These are phyloP conservation scores for Fusarium xyrophilum DNA, from an alignment of 2,329 filamentous ascomycete genomes.

Conservation along the genomic window DNA sequence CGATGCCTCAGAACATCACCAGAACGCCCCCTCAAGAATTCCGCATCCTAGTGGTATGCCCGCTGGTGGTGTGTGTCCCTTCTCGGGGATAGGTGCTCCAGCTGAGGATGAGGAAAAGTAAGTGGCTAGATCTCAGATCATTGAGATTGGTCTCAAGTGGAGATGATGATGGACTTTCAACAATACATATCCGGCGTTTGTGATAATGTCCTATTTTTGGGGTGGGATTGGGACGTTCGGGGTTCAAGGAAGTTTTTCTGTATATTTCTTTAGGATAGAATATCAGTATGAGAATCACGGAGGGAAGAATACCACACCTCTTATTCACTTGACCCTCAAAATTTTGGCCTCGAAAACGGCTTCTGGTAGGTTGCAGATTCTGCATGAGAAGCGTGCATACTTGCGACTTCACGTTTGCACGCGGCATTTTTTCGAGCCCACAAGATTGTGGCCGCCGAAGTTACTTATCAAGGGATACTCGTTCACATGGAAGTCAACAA, in stretches of 20 bases:
- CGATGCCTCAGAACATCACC: constrained; percentile 30
- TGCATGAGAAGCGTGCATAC: neutral
- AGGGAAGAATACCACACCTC: constrained; percentile 7
- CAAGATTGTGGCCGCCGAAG: neutral
- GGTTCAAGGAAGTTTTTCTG: constrained; percentile 15
- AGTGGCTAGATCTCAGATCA: neutral
- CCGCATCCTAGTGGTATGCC: constrained; percentile 27
- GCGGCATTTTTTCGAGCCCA: neutral
- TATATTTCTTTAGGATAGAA: neutral
- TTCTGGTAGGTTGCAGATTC: neutral
- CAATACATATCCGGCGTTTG: constrained; percentile 26
- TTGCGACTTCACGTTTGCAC: neutral
- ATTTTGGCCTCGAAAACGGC: neutral
- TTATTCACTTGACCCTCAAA: neutral
- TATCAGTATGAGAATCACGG: neutral
- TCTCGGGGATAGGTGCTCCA: constrained; percentile 37
- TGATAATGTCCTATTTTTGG: constrained; percentile 19
- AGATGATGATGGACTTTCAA: constrained; percentile 1
- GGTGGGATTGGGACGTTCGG: constrained; percentile 6
- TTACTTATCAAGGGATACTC: neutral
- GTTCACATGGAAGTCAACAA: neutral
- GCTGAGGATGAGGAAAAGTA: constrained; percentile 17
- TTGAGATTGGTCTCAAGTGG: neutral
- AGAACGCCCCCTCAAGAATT: constrained; percentile 16
- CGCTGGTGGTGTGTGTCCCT: constrained; percentile 38